Base-by-base conservation (phyloP, 805 yeast genomes). In the Candida wancherniae region DNA sequence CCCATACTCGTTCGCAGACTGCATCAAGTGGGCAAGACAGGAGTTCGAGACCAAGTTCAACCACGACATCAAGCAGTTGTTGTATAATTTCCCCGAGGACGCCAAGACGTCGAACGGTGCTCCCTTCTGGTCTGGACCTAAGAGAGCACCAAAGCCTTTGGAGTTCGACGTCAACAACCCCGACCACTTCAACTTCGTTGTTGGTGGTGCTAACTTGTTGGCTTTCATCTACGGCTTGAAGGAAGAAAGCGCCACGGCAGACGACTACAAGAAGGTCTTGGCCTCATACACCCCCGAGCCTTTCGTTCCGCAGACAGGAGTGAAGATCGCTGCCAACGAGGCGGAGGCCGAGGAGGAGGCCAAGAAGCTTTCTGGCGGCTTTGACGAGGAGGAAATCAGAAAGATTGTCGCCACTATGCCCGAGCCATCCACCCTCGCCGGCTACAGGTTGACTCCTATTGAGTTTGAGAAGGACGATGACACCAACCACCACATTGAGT, bases 401-500 rank as follows among this genome's bases (percentile, higher is more conserved):
- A 57, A 68, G 37, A 64, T 92, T 34, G 85, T 94, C 15, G 77
- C 81, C 24, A 68, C 82, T 9, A 71, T 92, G 46, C 99, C 99
- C 17, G 77, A 84, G 33, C 95, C 97, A 22, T 77, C 94, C 2
- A 68, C 88, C 1, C 63, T 92, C 51, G 94, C 90, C 5, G 96
- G 95, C 3, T 88, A 82, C 65, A 73, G 94, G 54, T 69, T 92
- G 48, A 68, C 55, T 19, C 88, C 95, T n/a, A 92, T 82, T 28
- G 97, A 88, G 46, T 92, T 92, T 57, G 99, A 92, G 64, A 92
- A 92, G 63, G 99, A 92, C 63, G 98, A 92, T 58, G 99, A 92
- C 57, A 60, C 92, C 6, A 92, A 92, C 57, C 95, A 86, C 55
- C 99, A 92, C 61, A 90, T 92, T 48, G 95, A 90, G 56, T 92